Evolutionary conservation across 202 grass and related monocot species (phyloP), one percentile per base, ranked within the genome.

Genomic region (Eragrostis tef): DNA sequence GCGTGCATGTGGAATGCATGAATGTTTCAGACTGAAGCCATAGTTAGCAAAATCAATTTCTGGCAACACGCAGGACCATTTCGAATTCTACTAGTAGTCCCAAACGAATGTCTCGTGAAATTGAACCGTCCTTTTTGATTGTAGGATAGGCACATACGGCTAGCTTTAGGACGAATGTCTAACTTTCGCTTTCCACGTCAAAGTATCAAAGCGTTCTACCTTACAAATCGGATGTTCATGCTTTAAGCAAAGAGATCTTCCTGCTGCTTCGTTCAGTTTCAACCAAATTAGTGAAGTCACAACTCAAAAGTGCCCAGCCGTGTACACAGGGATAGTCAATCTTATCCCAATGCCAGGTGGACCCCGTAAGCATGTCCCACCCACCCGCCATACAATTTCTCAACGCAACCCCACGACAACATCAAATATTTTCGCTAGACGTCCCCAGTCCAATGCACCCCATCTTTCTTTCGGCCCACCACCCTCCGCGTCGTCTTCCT

Each of bases 171-270:
- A 60, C 22, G 34, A 39, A 3, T 12, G 25, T 60, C 57, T 9
- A 60, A 60, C 10, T 58, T 29, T 62, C 24, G 13, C 59, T 62
- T 62, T 62, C 25, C 25, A 62, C 24, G 5, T 25, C 25, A 15
- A 54, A 54, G 52, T 20, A 54, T 7, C 12, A 60, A 60, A 60
- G 22, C 21, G 13, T 60, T 13, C 20, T 60, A 25, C 57, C 21
- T 24, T 72, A 26, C 25, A 4, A 60, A 20, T 4, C 43, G 12
- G 58, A 64, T 65, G 29, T 36, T 15, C 60, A 16, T 50, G 21
- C 58, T 78, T 78, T 51, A 78, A 10, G 60, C 0, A 0, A 50
- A 77, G 22, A 78, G 60, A 51, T 36, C 75, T 65, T 20, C 6
- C 29, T 64, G 25, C 6, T 16, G 46, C n/a, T 24, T 25, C 43